Evolutionary conservation across 2,329 filamentous ascomycete species (phyloP).

Genomic region (Dactylellina leptospora): DNA sequence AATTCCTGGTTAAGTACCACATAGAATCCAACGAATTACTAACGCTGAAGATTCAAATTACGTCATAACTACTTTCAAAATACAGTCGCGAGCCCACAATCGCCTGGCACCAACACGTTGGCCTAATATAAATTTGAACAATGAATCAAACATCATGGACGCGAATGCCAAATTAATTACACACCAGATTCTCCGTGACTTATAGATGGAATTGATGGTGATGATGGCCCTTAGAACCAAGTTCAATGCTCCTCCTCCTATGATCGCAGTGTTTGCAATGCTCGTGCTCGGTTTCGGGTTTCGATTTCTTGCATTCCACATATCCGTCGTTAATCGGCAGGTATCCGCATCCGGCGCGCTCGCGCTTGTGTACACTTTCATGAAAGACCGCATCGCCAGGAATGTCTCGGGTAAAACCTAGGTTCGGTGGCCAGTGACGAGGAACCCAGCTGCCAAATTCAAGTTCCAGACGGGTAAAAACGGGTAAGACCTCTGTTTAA

Average conservation of each 20-base stretch:
- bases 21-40: no score
- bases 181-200: background rate
- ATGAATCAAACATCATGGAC: no score
- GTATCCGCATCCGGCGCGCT: constrained; percentile 46
- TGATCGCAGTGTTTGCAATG: constrained; percentile 51
- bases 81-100: no score
- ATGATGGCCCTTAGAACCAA: constrained; percentile 34
- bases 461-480: constrained; percentile 60
- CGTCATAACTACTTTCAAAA: no score
- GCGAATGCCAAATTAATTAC: constrained; percentile 3
- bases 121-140: no score
- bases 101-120: no score
- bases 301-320: constrained; percentile 24
- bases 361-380: constrained; percentile 56
- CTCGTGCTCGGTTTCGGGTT: constrained; percentile 41
- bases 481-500: constrained; percentile 59
- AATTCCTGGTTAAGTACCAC: no score
- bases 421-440: constrained; percentile 59
- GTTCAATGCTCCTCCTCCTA: constrained; percentile 37
- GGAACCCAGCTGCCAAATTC: constrained; percentile 60
- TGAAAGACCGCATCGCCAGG: constrained; percentile 59
- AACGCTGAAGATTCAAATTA: no score
- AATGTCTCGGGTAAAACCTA: constrained; percentile 59
- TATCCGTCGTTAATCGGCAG: constrained; percentile 45
- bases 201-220: constrained; percentile 24